Base-by-base conservation (phyloP, 345 rosid genomes). In the Salix caprea region DNA sequence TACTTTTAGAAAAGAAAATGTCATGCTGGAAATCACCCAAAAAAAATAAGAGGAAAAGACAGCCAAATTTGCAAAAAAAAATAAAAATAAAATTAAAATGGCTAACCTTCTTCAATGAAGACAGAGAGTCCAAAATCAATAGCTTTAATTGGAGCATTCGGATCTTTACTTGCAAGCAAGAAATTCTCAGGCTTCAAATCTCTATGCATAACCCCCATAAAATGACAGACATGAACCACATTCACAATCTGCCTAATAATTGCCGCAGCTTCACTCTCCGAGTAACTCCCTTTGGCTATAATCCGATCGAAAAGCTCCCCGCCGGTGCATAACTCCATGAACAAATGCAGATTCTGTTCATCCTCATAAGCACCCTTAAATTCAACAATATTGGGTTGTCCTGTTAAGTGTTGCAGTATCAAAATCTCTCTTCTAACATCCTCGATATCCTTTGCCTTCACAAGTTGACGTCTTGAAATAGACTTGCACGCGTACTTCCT, bases 141-240 rank as follows among this genome's bases (percentile, higher is more conserved):
- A n/a, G 78, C 78, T 65, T 77, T 81, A 4, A 81, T 19, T 0
- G 81, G 84, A 69, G 84, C 65, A 30, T 44, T 26, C 7, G 74
- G 76, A 0, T 65, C 81, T 4, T 18, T 50, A 14, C 46, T 70
- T 1, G 71, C 78, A 6, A 73, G 66, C 81, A 81, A 77, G 81
- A 81, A 81, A 70, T 81, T 81, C 60, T 81, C 84, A 40, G 84
- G 84, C 81, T 81, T 81, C 78, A 81, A 77, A 19, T 81, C 84
- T 28, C 84, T 74, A 65, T 81, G 84, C 64, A 81, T 74, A 7
- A 81, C 84, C 36, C 84, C 84, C 84, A 81, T 81, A 65, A 81
- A 81, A 74, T 81, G 84, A 54, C 81, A 81, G 9, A 24, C 84
- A 56, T 81, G 76, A n/a, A 81, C 84, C 73, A 81, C 84, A 66